A percentile compares a stretch with the other conserved stretches of the same genome.
Conservation (phyloP, 345 rosid species). For the Lenwebbia sp. region DNA sequence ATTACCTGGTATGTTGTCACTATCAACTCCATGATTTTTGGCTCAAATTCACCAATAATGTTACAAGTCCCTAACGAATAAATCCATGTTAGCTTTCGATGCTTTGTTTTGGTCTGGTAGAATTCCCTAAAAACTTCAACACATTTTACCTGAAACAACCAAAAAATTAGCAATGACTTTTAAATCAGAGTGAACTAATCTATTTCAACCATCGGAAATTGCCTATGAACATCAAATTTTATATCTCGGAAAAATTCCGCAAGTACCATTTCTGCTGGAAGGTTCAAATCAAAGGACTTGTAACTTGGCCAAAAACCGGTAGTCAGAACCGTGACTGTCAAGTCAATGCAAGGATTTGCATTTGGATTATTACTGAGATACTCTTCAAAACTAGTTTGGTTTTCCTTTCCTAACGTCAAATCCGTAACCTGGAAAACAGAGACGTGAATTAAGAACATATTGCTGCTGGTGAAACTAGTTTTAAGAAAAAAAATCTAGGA, state of each 20-base stretch:
- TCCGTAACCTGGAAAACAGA: constrained; percentile 90
- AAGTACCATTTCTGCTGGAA: constrained; percentile 71
- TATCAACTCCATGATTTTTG: constrained; percentile 44
- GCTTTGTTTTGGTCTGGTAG: constrained; percentile 37
- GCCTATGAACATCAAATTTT: background rate
- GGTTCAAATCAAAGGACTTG: constrained; percentile 71
- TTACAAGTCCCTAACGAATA: constrained; percentile 52
- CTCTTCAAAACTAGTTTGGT: constrained; percentile 62
- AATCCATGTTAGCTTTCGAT: constrained; percentile 56
- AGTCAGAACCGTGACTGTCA: constrained; percentile 76
- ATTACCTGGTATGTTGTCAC: constrained; percentile 79
- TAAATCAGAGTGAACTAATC: too few relatives aligned
- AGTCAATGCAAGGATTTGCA: constrained; percentile 64
- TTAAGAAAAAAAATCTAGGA: too few relatives aligned
- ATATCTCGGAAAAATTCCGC: background rate
- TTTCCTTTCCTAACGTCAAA: constrained; percentile 77
- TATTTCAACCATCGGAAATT: background rate
- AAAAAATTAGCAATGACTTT: too few relatives aligned
- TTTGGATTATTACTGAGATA: constrained; percentile 41
- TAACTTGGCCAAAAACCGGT: constrained; percentile 94
- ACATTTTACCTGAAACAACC: constrained; percentile 51
- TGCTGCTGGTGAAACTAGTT: too few relatives aligned
- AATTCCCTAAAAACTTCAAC: constrained; percentile 52
- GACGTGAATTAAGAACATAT: too few relatives aligned
- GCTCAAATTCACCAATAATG: constrained; percentile 47